A percentile compares a stretch with the other conserved stretches of the same genome.
These are phyloP conservation scores for Syncephalastrum racemosum DNA, from an alignment of 371 early-diverging fungal genomes.

Conservation along the genomic window DNA sequence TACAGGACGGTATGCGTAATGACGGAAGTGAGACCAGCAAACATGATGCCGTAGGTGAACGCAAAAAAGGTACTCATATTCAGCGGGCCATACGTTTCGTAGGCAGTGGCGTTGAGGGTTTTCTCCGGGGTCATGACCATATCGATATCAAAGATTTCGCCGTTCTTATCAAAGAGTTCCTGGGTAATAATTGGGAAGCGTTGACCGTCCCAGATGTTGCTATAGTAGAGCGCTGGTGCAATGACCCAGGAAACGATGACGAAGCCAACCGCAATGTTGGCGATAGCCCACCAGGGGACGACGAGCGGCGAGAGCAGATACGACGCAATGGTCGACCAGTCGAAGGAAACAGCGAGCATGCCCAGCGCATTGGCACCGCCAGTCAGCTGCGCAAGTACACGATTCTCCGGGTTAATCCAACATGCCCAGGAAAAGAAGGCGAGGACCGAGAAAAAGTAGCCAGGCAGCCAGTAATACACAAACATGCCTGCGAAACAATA, in stretches of 20 bases:
- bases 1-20: slow-evolving; percentile 63
- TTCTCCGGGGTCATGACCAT: slow-evolving; percentile 55
- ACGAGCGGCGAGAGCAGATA: slow-evolving; percentile 72
- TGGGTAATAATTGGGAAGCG: slow-evolving; percentile 61
- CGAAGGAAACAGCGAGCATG: slow-evolving; percentile 68
- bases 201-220: slow-evolving; percentile 65
- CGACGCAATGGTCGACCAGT: slow-evolving; percentile 72
- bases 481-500: slow-evolving; percentile 56
- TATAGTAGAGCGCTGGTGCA: slow-evolving; percentile 69
- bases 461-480: slow-evolving; percentile 79
- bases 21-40: slow-evolving; percentile 67
- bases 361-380: slow-evolving; percentile 68
- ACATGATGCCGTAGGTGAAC: slow-evolving; percentile 59
- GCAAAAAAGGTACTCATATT: slow-evolving; percentile 62
- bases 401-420: slow-evolving; percentile 63
- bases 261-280: slow-evolving; percentile 69
- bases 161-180: slow-evolving; percentile 43
- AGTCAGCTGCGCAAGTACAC: slow-evolving; percentile 47
- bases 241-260: slow-evolving; percentile 75
- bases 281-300: slow-evolving; percentile 73
- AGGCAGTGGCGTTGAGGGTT: slow-evolving; percentile 59
- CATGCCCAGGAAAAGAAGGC: slow-evolving; percentile 76
- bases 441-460: slow-evolving; percentile 70
- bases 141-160: slow-evolving; percentile 55
- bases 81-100: slow-evolving; percentile 70